Evolutionary conservation across 352 stramenopile genomes (phyloP).

Genomic region (Phytophthora cryptogea): DNA sequence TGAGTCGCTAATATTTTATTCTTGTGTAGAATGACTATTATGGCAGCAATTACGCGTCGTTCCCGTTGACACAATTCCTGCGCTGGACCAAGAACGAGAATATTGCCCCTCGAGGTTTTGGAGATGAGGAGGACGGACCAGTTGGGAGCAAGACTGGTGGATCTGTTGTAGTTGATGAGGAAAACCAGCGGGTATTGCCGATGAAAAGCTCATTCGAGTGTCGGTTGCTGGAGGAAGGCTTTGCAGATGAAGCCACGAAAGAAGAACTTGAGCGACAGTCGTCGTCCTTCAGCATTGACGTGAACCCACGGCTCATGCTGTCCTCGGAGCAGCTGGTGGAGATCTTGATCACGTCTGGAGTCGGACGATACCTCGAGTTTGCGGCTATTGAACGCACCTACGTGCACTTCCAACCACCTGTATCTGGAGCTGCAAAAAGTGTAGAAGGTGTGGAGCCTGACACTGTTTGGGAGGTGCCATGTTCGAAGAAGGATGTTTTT

Average conservation of each 20-base stretch:
- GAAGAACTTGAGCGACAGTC: conserved; percentile 51
- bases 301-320: conserved; percentile 83
- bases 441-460: conserved; percentile 25
- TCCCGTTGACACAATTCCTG: conserved; percentile 61
- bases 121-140: conserved; percentile 33
- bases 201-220: conserved; percentile 58
- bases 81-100: conserved; percentile 61
- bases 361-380: conserved; percentile 90
- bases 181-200: conserved; percentile 31
- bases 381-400: conserved; percentile 85
- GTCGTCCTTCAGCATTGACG: conserved; percentile 69
- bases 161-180: conserved; percentile 1
- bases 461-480: conserved; percentile 81
- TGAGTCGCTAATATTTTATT: not conserved
- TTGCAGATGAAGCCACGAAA: conserved; percentile 42
- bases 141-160: not conserved
- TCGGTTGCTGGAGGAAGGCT: conserved; percentile 44
- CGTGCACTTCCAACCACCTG: conserved; percentile 51
- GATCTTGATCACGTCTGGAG: conserved; percentile 82
- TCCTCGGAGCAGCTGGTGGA: conserved; percentile 82
- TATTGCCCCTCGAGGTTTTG: conserved; percentile 38
- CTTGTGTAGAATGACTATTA: conserved; percentile 78
- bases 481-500: conserved; percentile 91
- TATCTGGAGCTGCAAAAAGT: conserved; percentile 1
- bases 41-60: conserved; percentile 79